Base-by-base conservation (phyloP, 2,329 filamentous ascomycete genomes). In the Sporothrix humicola region DNA sequence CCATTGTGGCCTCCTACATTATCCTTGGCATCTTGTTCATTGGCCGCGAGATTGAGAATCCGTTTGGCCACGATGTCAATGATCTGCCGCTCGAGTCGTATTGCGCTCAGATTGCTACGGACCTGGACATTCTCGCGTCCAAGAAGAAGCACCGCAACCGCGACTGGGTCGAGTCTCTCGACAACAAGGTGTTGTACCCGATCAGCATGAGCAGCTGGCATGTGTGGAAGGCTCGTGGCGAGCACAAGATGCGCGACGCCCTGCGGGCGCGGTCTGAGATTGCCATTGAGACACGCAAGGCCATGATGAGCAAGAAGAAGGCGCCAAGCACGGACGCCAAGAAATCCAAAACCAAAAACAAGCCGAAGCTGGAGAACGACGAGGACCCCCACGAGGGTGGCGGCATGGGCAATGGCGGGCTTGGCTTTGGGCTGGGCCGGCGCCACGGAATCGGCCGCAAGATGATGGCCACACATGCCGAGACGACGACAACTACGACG, bases 1-100 rank as follows among this genome's bases (percentile, higher is more conserved):
- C 89, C 46, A 83, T 93, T 44, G 84, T 80, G 4, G 89, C 89
- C 6, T 90, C 90, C 17, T 93, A 93, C 81, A 93, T 93, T 75
- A 93, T 93, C 79, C 86, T 93, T 17, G 90, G 90, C 7, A 85
- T 92, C 50, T 86, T 89, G 15, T 87, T 88, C 54, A 92, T 92
- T 76, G 90, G 90, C 42, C 85, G 86, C 72, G 90, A 92, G 80
- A 90, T 92, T 75, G 90, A 92, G 78, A 91, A 92, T 77, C 90
- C 90, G 1, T 92, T 92, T 78, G 90, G 90, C 58, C 83, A 87
- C 73, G 90, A 92, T 76, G 90, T 91, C 75, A 92, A 92, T 77
- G 90, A 92, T 79, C 83, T 91, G 26, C 88, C 88, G 5, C 84
- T 91, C 8, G 90, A 92, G 79, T 82, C 83, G 3, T 93, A 88